Evolutionary conservation across 75 land plant genomes (phyloP).

Genomic region (Selaginella moellendorffii): DNA sequence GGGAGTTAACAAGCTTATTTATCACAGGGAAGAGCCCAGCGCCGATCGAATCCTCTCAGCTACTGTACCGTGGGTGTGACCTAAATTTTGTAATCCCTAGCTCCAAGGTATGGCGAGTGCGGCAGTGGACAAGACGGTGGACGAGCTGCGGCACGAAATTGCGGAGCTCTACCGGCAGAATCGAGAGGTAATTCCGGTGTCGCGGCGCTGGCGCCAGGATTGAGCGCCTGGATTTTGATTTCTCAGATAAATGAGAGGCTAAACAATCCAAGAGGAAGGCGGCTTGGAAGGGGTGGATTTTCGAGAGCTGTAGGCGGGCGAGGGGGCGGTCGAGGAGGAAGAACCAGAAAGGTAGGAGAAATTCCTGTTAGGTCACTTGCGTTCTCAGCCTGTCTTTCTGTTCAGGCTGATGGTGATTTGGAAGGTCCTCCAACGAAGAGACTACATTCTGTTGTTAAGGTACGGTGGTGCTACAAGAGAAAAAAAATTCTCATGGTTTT

Average conservation of each 20-base stretch:
- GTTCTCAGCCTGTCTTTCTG: too few relatives aligned
- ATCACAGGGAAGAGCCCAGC: too few relatives aligned
- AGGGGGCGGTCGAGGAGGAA: background rate
- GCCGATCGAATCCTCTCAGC: too few relatives aligned
- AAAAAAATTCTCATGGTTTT: background rate
- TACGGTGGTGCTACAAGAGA: background rate
- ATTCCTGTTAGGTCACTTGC: too few relatives aligned
- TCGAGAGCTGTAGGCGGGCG: background rate
- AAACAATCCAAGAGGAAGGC: background rate
- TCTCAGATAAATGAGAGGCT: background rate
- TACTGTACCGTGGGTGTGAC: too few relatives aligned
- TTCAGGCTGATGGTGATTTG: background rate
- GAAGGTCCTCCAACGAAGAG: background rate
- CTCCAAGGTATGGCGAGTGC: slow-evolving; percentile 43
- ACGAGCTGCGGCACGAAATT: slow-evolving; percentile 84
- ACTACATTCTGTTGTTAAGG: background rate
- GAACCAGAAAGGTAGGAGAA: background rate
- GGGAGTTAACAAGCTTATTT: too few relatives aligned
- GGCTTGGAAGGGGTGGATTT: background rate
- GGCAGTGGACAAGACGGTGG: slow-evolving; percentile 50
- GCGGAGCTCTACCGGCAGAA: slow-evolving; percentile 84
- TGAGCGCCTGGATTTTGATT: background rate
- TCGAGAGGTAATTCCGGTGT: slow-evolving; percentile 59
- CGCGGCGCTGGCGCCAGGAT: too few relatives aligned
- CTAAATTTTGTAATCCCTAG: too few relatives aligned